Evolutionary conservation across 805 yeast species (phyloP).

Genomic region (Blastobotrys robertii): DNA sequence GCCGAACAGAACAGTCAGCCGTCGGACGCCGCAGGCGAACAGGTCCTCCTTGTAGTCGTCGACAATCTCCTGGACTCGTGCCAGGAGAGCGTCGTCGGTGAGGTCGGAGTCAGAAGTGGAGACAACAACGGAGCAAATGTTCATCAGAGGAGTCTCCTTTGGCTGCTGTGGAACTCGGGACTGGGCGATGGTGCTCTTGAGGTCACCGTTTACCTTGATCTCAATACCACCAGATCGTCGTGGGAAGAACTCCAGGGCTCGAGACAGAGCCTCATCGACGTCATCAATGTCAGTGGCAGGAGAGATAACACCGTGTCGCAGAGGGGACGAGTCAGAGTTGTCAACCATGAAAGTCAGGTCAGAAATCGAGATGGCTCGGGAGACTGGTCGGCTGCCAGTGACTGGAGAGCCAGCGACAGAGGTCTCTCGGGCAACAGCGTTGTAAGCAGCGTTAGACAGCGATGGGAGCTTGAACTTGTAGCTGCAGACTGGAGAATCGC

Average conservation of each 20-base stretch:
- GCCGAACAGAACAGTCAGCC: conserved; percentile 86
- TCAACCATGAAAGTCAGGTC: conserved; percentile 82
- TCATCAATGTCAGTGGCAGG: conserved; percentile 82
- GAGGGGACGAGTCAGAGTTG: conserved; percentile 47
- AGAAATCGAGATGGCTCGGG: conserved; percentile 80
- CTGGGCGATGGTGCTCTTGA: conserved; percentile 36
- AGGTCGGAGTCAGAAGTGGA: conserved; percentile 64
- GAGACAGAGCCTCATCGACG: conserved; percentile 67
- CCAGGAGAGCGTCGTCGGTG: conserved; percentile 58
- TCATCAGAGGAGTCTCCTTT: conserved; percentile 35
- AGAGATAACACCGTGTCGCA: conserved; percentile 77
- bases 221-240: conserved; percentile 30
- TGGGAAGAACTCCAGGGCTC: conserved; percentile 67
- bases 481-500: conserved; percentile 55
- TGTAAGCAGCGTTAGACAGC: conserved; percentile 60
- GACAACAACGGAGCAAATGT: conserved; percentile 76
- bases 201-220: conserved; percentile 26
- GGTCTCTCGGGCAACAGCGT: conserved; percentile 34
- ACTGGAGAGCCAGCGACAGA: conserved; percentile 22
- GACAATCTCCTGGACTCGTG: conserved; percentile 53
- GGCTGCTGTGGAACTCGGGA: conserved; percentile 25
- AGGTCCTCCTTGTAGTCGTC: conserved; percentile 64
- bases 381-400: conserved; percentile 16
- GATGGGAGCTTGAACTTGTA: conserved; percentile 87
- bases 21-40: conserved; percentile 65